These are phyloP conservation scores for Ophiostoma sp. DNA, from an alignment of 2,329 filamentous ascomycete species.

Conservation along the genomic window DNA sequence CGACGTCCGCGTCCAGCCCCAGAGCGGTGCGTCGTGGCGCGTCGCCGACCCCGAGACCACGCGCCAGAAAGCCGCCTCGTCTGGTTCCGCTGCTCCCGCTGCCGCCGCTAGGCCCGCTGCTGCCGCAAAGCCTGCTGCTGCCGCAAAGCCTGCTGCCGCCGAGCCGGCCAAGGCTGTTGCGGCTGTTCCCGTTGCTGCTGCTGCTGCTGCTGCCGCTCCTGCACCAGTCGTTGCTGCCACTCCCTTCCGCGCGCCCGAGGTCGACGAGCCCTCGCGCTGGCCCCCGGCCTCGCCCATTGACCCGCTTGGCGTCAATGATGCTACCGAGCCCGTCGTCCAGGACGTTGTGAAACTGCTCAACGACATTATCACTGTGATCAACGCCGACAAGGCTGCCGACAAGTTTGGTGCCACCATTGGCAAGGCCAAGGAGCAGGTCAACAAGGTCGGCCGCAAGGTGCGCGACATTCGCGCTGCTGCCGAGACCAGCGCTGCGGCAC, in stretches of 20 bases:
- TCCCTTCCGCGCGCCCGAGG: conserved; percentile 52
- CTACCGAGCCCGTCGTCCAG: conserved; percentile 81
- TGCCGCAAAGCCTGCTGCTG: too few species aligned
- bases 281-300: conserved; percentile 68
- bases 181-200: conserved; percentile 27
- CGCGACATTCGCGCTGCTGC: conserved; percentile 63
- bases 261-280: conserved; percentile 60
- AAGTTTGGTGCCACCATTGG: conserved; percentile 73
- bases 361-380: conserved; percentile 88
- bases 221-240: conserved; percentile 27
- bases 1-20: conserved; percentile 75
- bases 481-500: conserved; percentile 64
- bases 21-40: conserved; percentile 79
- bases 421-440: conserved; percentile 80
- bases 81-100: conserved; percentile 14
- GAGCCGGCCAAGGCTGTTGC: conserved; percentile 14
- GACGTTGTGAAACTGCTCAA: conserved; percentile 94
- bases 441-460: conserved; percentile 74
- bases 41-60: conserved; percentile 57
- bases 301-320: conserved; percentile 67
- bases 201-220: conserved; percentile 30
- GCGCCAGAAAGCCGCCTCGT: conserved; percentile 43
- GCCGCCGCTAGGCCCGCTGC: background rate
- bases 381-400: conserved; percentile 71
- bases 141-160: conserved; percentile 21